Conservation (phyloP, 345 rosid genomes). For the Hevea brasiliensis region DNA sequence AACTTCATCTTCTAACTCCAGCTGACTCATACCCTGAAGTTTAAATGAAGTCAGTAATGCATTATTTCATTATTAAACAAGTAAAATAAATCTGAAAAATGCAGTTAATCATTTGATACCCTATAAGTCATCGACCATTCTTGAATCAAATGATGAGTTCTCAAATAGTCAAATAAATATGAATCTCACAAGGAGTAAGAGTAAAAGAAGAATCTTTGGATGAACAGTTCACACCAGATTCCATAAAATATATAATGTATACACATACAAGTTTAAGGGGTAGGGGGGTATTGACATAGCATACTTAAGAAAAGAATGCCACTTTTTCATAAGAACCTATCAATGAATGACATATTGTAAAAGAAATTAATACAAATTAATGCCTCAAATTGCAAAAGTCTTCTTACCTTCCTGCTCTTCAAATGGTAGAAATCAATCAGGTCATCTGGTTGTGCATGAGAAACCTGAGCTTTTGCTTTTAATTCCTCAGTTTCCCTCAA, state of each 20-base stretch:
- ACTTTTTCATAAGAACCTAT: neutral
- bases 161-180: neutral
- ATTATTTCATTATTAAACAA: neutral
- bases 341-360: neutral
- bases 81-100: no score
- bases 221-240: neutral
- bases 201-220: neutral
- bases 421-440: slow-evolving; percentile 96
- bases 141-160: neutral
- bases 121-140: neutral
- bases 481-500: slow-evolving; percentile 77
- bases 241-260: neutral
- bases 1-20: slow-evolving; percentile 97
- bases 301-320: neutral
- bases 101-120: no score
- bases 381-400: neutral
- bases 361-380: neutral
- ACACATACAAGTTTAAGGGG: neutral
- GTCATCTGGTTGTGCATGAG: slow-evolving; percentile 97
- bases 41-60: neutral
- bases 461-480: slow-evolving; percentile 90
- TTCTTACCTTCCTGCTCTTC: slow-evolving; percentile 89
- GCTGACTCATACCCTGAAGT: slow-evolving; percentile 96
- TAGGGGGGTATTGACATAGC: neutral
- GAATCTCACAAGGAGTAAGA: neutral